Evolutionary conservation across 257 asterid genomes (phyloP).

Genomic region (Primulina huaijiensis): DNA sequence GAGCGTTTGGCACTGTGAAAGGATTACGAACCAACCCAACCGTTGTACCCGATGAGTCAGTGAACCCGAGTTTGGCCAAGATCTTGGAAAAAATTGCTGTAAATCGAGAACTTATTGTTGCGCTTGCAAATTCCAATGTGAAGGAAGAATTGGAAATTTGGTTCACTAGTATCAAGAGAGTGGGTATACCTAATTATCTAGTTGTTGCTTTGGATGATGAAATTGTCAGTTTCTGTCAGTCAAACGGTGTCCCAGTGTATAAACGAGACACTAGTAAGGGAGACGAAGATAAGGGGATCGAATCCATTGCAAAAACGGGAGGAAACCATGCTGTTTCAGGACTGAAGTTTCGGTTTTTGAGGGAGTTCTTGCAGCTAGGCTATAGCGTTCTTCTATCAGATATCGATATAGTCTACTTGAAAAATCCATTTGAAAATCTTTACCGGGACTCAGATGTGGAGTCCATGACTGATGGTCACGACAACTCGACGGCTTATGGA

Average conservation of each 20-base stretch:
- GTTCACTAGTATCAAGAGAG: constrained; percentile 52
- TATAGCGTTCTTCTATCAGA: constrained; percentile 71
- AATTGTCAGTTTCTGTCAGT: constrained; percentile 41
- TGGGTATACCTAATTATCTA: constrained; percentile 56
- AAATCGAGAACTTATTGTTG: constrained; percentile 50
- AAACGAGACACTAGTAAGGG: constrained; percentile 34
- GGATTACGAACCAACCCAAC: constrained; percentile 48
- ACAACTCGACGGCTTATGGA: constrained; percentile 63
- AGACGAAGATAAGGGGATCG: constrained; percentile 36
- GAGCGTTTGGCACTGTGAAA: constrained; percentile 58
- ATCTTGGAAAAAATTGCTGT: constrained; percentile 47
- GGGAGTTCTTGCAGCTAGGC: constrained; percentile 69
- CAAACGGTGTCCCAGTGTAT: constrained; percentile 48
- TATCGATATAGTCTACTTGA: constrained; percentile 59
- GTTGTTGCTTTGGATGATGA: constrained; percentile 64
- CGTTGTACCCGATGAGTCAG: constrained; percentile 46
- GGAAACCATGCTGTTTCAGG: constrained; percentile 69
- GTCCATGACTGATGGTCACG: constrained; percentile 71
- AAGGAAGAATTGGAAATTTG: constrained; percentile 50
- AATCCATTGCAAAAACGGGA: constrained; percentile 45
- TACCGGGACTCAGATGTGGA: constrained; percentile 71
- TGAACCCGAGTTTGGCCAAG: constrained; percentile 60
- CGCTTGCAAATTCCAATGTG: constrained; percentile 61
- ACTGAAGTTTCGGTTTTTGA: constrained; percentile 50
- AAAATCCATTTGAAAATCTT: constrained; percentile 56